Evolutionary conservation across 2,329 filamentous ascomycete species (phyloP).

Genomic region (Falciphora oryzae): DNA sequence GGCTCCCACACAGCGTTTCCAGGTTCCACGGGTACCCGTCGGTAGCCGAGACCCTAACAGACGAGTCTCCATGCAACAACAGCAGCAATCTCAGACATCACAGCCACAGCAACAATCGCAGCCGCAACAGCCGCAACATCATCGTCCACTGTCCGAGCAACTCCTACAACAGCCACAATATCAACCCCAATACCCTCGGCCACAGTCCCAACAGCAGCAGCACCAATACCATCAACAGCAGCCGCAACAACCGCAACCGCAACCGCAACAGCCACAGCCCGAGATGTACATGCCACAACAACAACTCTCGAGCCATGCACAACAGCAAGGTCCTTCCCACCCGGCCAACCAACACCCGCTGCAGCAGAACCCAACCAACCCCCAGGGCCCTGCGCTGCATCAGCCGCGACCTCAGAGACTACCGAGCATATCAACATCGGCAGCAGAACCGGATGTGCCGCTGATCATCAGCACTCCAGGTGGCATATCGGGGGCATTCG

Average conservation of each 20-base stretch:
- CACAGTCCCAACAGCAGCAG: slow-evolving; percentile 10
- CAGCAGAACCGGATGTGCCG: slow-evolving; percentile 27
- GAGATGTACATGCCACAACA: slow-evolving; percentile 7
- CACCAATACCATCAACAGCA: slow-evolving; percentile 12
- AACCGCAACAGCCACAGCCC: not conserved
- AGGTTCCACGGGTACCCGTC: slow-evolving; percentile 35
- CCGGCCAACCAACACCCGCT: slow-evolving; percentile 11
- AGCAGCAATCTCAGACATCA: slow-evolving; percentile 12
- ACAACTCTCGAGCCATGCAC: slow-evolving; percentile 9
- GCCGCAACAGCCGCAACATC: slow-evolving; percentile 14
- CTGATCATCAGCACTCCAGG: slow-evolving; percentile 56
- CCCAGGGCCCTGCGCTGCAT: slow-evolving; percentile 9
- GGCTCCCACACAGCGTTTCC: slow-evolving; percentile 25
- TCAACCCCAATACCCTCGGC: slow-evolving; percentile 10
- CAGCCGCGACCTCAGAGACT: slow-evolving; percentile 20
- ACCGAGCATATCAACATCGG: slow-evolving; percentile 14
- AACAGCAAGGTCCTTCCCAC: slow-evolving; percentile 9
- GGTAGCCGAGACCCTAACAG: slow-evolving; percentile 24
- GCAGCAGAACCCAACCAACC: slow-evolving; percentile 6
- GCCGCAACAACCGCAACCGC: slow-evolving; percentile 2
- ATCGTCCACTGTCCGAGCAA: not conserved
- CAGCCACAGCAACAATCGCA: not conserved
- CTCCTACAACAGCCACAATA: slow-evolving; percentile 8
- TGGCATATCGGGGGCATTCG: slow-evolving; percentile 48
- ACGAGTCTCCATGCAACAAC: slow-evolving; percentile 12